Evolutionary conservation across 2,329 filamentous ascomycete genomes (phyloP).

Genomic region (Pseudogymnoascus sp.): DNA sequence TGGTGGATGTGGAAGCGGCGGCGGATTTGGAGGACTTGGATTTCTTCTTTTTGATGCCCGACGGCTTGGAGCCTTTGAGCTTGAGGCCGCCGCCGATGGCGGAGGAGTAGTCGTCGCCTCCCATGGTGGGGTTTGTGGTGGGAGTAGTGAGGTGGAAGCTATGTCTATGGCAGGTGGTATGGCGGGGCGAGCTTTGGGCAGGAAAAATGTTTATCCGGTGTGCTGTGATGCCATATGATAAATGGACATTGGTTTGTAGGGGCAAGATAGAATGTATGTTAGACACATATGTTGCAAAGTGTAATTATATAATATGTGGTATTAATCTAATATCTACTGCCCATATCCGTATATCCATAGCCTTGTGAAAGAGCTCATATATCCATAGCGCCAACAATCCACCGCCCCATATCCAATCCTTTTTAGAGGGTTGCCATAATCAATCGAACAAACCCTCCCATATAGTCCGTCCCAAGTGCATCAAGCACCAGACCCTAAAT

Average conservation of each 20-base stretch:
- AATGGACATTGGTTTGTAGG: neutral
- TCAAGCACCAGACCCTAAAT: neutral
- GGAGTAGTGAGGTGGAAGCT: neutral
- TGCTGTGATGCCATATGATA: neutral
- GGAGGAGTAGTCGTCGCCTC: slow-evolving; percentile 64
- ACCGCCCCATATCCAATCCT: neutral
- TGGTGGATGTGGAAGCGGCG: neutral
- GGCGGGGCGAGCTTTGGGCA: neutral
- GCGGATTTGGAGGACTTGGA: slow-evolving; percentile 12
- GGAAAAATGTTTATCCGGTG: slow-evolving; percentile 4
- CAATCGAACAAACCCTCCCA: neutral
- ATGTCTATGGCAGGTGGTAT: neutral
- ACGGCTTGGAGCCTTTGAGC: slow-evolving; percentile 62
- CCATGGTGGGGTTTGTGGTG: slow-evolving; percentile 40
- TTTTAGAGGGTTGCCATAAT: neutral
- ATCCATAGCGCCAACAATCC: neutral
- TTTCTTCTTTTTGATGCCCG: slow-evolving; percentile 57
- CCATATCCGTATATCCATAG: neutral
- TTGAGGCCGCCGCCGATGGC: slow-evolving; percentile 65
- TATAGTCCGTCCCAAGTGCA: neutral
- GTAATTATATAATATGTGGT: neutral
- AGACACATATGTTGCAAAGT: neutral
- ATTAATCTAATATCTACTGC: neutral
- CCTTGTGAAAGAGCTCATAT: slow-evolving; percentile 5
- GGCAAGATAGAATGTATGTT: neutral